A percentile compares a stretch with the other conserved stretches of the same genome.
Conservation (phyloP, 441 rosid species). For the Croton laevigatus region DNA sequence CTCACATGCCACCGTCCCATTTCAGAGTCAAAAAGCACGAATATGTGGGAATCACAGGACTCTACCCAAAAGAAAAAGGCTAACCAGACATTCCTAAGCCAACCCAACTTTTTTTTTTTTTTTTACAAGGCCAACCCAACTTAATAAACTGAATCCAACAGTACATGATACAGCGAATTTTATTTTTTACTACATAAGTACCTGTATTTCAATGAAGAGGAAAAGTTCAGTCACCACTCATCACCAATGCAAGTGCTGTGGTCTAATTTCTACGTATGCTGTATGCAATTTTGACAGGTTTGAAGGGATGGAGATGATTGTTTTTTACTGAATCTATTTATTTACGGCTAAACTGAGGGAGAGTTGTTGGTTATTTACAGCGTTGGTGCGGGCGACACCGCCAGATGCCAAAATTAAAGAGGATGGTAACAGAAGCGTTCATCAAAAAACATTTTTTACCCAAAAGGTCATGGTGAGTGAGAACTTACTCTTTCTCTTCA, state of each 20-base stretch:
- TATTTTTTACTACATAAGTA: too few species aligned
- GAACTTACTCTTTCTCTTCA: slow-evolving; percentile 26
- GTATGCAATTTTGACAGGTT: too few species aligned
- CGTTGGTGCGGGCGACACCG: not conserved
- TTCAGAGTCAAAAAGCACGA: not conserved
- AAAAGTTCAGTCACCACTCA: too few species aligned
- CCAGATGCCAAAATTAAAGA: not conserved
- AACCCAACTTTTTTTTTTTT: too few species aligned
- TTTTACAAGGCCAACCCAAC: too few species aligned
- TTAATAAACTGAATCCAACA: too few species aligned
- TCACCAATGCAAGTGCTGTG: too few species aligned
- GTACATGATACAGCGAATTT: too few species aligned
- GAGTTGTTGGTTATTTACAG: not conserved
- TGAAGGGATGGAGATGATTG: too few species aligned
- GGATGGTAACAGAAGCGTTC: not conserved
- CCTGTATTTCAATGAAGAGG: too few species aligned
- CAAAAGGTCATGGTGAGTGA: not conserved
- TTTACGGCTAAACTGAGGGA: not conserved
- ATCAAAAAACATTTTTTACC: not conserved
- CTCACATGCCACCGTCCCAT: slow-evolving; percentile 32
- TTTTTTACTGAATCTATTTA: not conserved
- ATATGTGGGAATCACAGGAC: not conserved
- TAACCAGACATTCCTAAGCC: too few species aligned
- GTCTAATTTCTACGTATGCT: too few species aligned
- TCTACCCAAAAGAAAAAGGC: not conserved